Conservation (phyloP, 805 yeast species). For the Kazachstania africana region DNA sequence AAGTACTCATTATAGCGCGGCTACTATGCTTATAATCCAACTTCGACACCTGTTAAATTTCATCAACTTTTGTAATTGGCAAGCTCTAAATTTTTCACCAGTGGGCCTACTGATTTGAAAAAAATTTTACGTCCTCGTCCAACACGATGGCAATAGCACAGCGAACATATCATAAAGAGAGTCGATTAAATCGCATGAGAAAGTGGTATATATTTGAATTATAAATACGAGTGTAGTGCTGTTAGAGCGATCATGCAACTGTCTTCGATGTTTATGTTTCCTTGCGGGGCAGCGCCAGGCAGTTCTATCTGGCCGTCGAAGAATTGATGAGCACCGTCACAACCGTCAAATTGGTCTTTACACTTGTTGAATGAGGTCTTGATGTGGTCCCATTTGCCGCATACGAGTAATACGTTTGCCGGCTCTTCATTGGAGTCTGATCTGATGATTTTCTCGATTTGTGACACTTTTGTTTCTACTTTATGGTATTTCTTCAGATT, state of each 20-base stretch:
- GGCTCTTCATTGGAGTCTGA: slow-evolving; percentile 7
- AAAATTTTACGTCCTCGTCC: too few relatives aligned
- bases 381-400: slow-evolving; percentile 53
- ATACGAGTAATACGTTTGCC: slow-evolving; percentile 37
- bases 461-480: slow-evolving; percentile 14
- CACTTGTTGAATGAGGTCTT: slow-evolving; percentile 38
- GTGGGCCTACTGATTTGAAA: too few relatives aligned
- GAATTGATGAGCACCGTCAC: slow-evolving; percentile 45
- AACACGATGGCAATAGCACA: too few relatives aligned
- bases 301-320: slow-evolving; percentile 53
- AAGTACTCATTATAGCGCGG: too few relatives aligned
- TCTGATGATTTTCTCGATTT: slow-evolving; percentile 19
- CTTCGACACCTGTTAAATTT: too few relatives aligned
- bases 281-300: slow-evolving; percentile 37
- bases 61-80: too few relatives aligned
- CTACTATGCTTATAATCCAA: too few relatives aligned
- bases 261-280: slow-evolving; percentile 49
- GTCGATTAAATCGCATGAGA: too few relatives aligned
- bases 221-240: neutral
- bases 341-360: slow-evolving; percentile 37
- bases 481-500: slow-evolving; percentile 14
- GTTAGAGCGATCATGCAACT: slow-evolving; percentile 51
- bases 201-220: too few relatives aligned
- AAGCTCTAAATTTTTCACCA: too few relatives aligned
- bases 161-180: too few relatives aligned